These are phyloP conservation scores for Aureobasidium namibiae DNA, from an alignment of 2,329 filamentous ascomycete genomes.

Conservation along the genomic window DNA sequence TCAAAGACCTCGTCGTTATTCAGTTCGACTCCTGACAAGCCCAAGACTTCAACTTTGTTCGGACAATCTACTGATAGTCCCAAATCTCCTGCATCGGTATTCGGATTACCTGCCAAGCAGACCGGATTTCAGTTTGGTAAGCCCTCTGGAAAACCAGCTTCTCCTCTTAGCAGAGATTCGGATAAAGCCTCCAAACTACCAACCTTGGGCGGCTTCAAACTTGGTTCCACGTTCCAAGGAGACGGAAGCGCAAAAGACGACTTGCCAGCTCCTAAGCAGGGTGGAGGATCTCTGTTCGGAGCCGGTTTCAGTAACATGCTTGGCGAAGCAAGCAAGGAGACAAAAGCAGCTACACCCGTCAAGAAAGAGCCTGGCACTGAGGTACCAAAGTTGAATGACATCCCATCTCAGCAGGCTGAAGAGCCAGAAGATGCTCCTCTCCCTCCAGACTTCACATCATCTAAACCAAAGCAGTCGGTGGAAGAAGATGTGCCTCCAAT, in stretches of 20 bases:
- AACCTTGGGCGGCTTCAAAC: constrained; percentile 49
- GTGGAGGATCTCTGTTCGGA: constrained; percentile 25
- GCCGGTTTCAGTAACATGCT: constrained; percentile 24
- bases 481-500: constrained; percentile 32
- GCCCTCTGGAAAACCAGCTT: constrained; percentile 14
- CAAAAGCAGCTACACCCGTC: constrained; percentile 25
- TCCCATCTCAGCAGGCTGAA: constrained; percentile 20
- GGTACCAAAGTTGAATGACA: constrained; percentile 25
- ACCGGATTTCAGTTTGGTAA: constrained; percentile 15
- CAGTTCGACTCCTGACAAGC: background rate
- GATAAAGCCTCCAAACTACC: constrained; percentile 24
- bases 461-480: constrained; percentile 19
- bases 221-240: constrained; percentile 59
- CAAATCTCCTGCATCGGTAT: background rate
- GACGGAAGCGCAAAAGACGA: constrained; percentile 56
- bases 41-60: background rate
- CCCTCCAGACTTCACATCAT: constrained; percentile 32
- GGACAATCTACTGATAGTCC: background rate
- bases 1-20: constrained; percentile 1
- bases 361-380: constrained; percentile 32
- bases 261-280: constrained; percentile 38
- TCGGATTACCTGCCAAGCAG: background rate
- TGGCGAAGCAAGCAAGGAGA: constrained; percentile 29
- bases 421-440: constrained; percentile 19
- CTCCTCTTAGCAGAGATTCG: constrained; percentile 11